phyloP scores from a whole-genome alignment of 129 eudicot genomes.

The Erigeron canadensis region DNA sequence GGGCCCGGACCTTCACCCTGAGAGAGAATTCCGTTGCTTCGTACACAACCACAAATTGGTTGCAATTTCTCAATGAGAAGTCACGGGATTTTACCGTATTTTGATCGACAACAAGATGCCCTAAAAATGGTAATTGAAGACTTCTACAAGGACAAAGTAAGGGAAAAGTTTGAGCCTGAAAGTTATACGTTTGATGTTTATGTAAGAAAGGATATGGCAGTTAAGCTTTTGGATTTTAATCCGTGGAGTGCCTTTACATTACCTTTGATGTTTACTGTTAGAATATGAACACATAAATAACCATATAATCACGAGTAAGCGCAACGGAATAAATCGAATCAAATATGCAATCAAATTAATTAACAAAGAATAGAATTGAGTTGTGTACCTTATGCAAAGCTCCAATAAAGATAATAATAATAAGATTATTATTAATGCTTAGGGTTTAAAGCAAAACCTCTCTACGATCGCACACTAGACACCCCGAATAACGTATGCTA shows the following conservation, averaged over 20 bases:
- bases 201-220: constrained; percentile 55
- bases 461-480: too few species aligned
- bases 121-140: constrained; percentile 35
- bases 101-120: constrained; percentile 45
- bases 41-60: constrained; percentile 41
- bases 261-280: too few species aligned
- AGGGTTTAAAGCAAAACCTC: too few species aligned
- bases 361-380: too few species aligned
- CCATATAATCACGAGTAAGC: too few species aligned
- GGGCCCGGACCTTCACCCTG: constrained; percentile 73
- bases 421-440: too few species aligned
- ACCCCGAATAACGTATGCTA: too few species aligned
- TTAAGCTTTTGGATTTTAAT: constrained; percentile 80
- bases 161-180: constrained; percentile 48
- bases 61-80: constrained; percentile 94
- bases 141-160: constrained; percentile 47
- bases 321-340: too few species aligned
- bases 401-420: too few species aligned
- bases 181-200: constrained; percentile 84
- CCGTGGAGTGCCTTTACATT: constrained; percentile 76
- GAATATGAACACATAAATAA: too few species aligned
- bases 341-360: too few species aligned
- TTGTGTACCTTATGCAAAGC: too few species aligned
- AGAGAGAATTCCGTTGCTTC: constrained; percentile 93
- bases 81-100: constrained; percentile 72